Conservation (phyloP, 805 yeast species). For the Schwanniomyces occidentalis region DNA sequence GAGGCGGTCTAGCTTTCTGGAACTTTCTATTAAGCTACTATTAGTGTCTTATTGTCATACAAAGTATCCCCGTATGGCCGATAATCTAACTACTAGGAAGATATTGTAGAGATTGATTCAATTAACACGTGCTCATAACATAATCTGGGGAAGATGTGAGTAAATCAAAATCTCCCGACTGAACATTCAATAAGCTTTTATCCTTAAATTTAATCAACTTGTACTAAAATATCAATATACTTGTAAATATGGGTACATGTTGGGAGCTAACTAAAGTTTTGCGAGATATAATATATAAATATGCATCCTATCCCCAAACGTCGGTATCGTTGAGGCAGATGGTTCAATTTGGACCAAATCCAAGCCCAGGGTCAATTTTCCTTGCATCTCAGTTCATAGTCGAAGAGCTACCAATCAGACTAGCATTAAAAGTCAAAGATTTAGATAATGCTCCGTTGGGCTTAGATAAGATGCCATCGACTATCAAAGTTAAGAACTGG, state of each 20-base stretch:
- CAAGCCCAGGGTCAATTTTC: conserved; percentile 75
- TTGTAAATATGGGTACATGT: conserved; percentile 39
- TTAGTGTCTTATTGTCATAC: no score
- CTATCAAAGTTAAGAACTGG: conserved; percentile 79
- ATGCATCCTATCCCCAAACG: conserved; percentile 76
- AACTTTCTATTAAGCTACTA: no score
- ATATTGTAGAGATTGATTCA: no score
- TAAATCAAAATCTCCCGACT: no score
- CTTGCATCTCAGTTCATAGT: conserved; percentile 82
- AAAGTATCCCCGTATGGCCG: no score
- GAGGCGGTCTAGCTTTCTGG: no score
- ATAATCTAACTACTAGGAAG: no score
- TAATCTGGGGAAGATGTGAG: no score
- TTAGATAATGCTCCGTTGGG: conserved; percentile 79
- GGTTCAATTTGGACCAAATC: conserved; percentile 87
- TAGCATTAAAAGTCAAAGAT: conserved; percentile 84
- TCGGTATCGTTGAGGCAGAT: conserved; percentile 83
- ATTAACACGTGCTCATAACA: no score
- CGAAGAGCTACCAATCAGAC: conserved; percentile 82
- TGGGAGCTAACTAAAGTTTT: conserved; percentile 54
- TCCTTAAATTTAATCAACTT: no score
- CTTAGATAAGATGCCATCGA: conserved; percentile 69
- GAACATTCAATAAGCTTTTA: no score
- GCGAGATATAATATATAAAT: conserved; percentile 56
- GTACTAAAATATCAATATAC: no score